Evolutionary conservation across 371 early-diverging fungal species (phyloP).

Genomic region (Sporodiniella umbellata): DNA sequence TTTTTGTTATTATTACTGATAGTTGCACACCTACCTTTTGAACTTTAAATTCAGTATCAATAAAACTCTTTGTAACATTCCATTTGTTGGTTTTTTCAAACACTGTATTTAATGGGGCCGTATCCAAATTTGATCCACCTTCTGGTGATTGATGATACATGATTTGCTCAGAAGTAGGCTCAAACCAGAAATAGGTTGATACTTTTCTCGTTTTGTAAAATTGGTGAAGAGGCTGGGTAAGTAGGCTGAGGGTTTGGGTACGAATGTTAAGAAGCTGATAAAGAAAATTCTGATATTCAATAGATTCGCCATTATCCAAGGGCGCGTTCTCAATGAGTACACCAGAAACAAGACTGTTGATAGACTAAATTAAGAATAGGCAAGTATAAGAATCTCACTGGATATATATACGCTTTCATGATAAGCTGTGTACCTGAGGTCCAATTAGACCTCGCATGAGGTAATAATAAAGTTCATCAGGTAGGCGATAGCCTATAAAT

Average conservation of each 20-base stretch:
- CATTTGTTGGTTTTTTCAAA: slow-evolving; percentile 46
- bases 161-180: slow-evolving; percentile 49
- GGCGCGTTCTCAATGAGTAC: slow-evolving; percentile 72
- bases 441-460: slow-evolving; percentile 69
- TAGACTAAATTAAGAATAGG: slow-evolving; percentile 33
- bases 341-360: slow-evolving; percentile 69
- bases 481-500: slow-evolving; percentile 78
- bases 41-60: slow-evolving; percentile 29
- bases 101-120: slow-evolving; percentile 45
- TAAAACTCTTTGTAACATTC: slow-evolving; percentile 32
- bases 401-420: too few species aligned
- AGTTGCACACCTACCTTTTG: slow-evolving; percentile 43
- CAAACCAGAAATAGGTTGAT: slow-evolving; percentile 65
- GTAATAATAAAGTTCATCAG: slow-evolving; percentile 72
- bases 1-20: not conserved
- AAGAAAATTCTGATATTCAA: slow-evolving; percentile 71
- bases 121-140: slow-evolving; percentile 24
- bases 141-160: slow-evolving; percentile 40
- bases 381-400: too few species aligned
- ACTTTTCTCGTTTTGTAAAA: slow-evolving; percentile 69
- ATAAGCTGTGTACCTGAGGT: slow-evolving; percentile 64
- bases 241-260: slow-evolving; percentile 56
- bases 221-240: slow-evolving; percentile 63
- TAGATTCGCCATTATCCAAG: slow-evolving; percentile 77
- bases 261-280: slow-evolving; percentile 55